Base-by-base conservation (phyloP, 2,329 filamentous ascomycete species). In the Ascocoryne sarcoides region DNA sequence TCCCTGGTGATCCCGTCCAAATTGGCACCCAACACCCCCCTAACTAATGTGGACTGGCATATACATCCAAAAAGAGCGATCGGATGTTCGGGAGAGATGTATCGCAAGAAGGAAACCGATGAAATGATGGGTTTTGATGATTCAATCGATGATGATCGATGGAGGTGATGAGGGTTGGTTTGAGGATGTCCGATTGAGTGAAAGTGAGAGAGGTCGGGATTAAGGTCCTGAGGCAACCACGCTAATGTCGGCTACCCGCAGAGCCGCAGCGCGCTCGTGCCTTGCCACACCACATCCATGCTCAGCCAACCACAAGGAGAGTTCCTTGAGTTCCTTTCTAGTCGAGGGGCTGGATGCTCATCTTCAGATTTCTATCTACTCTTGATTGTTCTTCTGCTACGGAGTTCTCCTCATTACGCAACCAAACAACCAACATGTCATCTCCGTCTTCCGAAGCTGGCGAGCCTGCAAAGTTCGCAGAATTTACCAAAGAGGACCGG, bases 401-500 rank as follows among this genome's bases (percentile, higher is more conserved):
- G 18, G n/a, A n/a, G n/a, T n/a, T n/a, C n/a, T n/a, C n/a, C n/a
- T n/a, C n/a, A n/a, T n/a, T n/a, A n/a, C n/a, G 15, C 32, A 35
- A 8, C 17, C 9, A 19, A 4, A 20, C 17, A 4, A 32, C 12
- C 32, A 31, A 21, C 18, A 44, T 42, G 38, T 34, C 36, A 39
- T 42, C 42, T 3, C 36, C 33, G 28, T 14, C 37, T 3, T 32
- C 36, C 16, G 47, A 40, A 34, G 26, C 23, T 14, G 36, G 40
- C 20, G 47, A 57, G 30, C 15, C 34, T 4, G 36, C 54, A 35
- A 44, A 55, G 5, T 51, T 60, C 38, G 49, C 58, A 31, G 55
- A 52, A n/a, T 83, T 89, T 50, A 83, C 78, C 8, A 73, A 82
- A 23, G 74, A 82, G 30, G 83, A 93, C 59, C 84, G 84, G 49